phyloP scores from a whole-genome alignment of 352 stramenopile genomes.

The Phytopythium mirpurense region DNA sequence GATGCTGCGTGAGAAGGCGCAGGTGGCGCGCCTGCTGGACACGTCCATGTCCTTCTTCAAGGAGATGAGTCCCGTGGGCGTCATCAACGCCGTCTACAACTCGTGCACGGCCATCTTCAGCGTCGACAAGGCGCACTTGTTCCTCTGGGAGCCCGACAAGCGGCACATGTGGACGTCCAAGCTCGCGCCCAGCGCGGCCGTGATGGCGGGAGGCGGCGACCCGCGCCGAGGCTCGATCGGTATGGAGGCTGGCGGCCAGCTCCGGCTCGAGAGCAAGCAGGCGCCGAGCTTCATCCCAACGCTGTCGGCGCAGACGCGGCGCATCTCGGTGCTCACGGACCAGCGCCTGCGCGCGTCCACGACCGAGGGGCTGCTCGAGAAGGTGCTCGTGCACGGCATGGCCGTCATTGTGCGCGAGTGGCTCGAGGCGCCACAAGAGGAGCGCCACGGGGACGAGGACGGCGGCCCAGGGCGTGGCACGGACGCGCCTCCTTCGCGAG shows the following conservation, averaged over 20 bases:
- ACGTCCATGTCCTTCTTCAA: conserved; percentile 79
- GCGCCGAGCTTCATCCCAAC: conserved; percentile 24
- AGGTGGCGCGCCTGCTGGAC: conserved; percentile 57
- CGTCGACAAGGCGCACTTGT: conserved; percentile 59
- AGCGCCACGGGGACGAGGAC: conserved; percentile 1
- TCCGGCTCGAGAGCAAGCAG: conserved; percentile 5
- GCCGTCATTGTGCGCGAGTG: conserved; percentile 51
- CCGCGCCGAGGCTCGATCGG: conserved; percentile 1
- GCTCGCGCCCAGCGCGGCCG: conserved; percentile 26
- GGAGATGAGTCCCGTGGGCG: conserved; percentile 68
- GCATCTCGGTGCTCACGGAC: conserved; percentile 57
- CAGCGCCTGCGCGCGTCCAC: conserved; percentile 45
- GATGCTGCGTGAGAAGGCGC: conserved; percentile 57
- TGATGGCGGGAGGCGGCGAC: neutral
- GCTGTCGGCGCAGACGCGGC: conserved; percentile 29
- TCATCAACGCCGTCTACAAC: conserved; percentile 83
- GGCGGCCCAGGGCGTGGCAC: neutral
- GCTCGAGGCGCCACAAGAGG: conserved; percentile 12
- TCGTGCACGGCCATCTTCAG: conserved; percentile 59
- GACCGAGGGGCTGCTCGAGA: conserved; percentile 51
- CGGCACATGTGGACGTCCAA: conserved; percentile 71
- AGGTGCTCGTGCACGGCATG: conserved; percentile 40
- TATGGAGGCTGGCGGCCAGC: neutral
- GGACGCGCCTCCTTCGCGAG: neutral
- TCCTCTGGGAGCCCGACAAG: conserved; percentile 42